Evolutionary conservation across 768 basidiomycete species (phyloP).

Genomic region (Suillus subluteus): DNA sequence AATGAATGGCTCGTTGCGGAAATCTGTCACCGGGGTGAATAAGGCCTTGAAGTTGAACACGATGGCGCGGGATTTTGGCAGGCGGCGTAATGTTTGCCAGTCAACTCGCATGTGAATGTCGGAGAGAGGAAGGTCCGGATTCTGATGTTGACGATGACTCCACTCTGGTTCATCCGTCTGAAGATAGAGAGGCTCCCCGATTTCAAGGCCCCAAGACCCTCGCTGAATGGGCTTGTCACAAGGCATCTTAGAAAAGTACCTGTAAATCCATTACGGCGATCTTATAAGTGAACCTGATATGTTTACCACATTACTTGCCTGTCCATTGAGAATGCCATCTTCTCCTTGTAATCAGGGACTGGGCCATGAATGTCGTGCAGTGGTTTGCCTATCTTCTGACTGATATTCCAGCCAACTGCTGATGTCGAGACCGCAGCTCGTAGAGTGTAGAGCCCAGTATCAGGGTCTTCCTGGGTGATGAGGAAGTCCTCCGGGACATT

Average conservation of each 20-base stretch:
- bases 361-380: constrained; percentile 49
- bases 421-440: constrained; percentile 51
- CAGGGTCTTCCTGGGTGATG: constrained; percentile 44
- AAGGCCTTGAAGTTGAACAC: constrained; percentile 58
- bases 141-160: constrained; percentile 35
- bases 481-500: constrained; percentile 58
- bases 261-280: constrained; percentile 18
- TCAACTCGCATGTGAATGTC: constrained; percentile 53
- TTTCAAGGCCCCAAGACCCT: constrained; percentile 54
- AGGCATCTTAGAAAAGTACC: constrained; percentile 52
- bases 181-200: constrained; percentile 51
- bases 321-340: constrained; percentile 52
- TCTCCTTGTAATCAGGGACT: constrained; percentile 54
- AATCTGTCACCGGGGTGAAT: constrained; percentile 50
- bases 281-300: background rate
- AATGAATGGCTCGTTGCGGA: constrained; percentile 50
- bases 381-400: constrained; percentile 50
- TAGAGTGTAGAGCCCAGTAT: constrained; percentile 47
- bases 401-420: constrained; percentile 52
- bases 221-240: constrained; percentile 54
- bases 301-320: constrained; percentile 33
- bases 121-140: constrained; percentile 40
- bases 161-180: constrained; percentile 45
- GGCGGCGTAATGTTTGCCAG: constrained; percentile 56
- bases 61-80: constrained; percentile 51